Base-by-base conservation (phyloP, 2,329 filamentous ascomycete species). In the Penicillium nordicum region DNA sequence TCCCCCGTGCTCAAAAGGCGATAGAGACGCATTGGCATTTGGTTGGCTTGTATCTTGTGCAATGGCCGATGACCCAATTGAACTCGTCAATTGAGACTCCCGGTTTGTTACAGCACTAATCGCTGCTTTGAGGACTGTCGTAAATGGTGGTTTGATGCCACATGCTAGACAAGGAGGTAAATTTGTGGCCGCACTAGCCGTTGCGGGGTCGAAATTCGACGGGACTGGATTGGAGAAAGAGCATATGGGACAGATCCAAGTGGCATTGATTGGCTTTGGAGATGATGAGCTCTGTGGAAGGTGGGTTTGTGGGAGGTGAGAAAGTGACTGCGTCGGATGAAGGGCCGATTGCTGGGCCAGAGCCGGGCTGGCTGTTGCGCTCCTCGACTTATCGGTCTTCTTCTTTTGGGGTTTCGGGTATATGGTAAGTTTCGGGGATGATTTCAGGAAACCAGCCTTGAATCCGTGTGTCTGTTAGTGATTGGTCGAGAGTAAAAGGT, bases 161-260 rank as follows among this genome's bases (percentile, higher is more conserved):
- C 94, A 99, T 5, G 92, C 89, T 52, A 96, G 79, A 70, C 94
- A 99, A 63, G 93, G 90, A 4, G 92, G 89, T 23, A 96, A 77
- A 9, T 87, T 88, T 5, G 89, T 96, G 60, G 91, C 85, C 21
- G 87, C 84, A 59, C 85, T 94, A 9, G 91, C 91, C 2, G 88
- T 87, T 1, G 87, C 82, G 0, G 92, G 89, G 67, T 97, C 93
- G 71, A 97, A 97, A 72, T 96, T 97, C 37, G 90, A 89, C 0
- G 94, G 92, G 1, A 97, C 86, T 0, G 90, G 88, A 68, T 97
- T 97, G 10, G 92, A 93, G 70, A 96, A 95, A 64, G 89, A 93
- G 79, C 93, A 97, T 67, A 97, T 97, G 1, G 90, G 88, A 76
- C 93, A 97, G 21, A 97, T 87, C 93, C 93, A 97, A 4, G 92